These are phyloP conservation scores for Fusarium sp. DNA, from an alignment of 2,329 filamentous ascomycete species.

Conservation along the genomic window DNA sequence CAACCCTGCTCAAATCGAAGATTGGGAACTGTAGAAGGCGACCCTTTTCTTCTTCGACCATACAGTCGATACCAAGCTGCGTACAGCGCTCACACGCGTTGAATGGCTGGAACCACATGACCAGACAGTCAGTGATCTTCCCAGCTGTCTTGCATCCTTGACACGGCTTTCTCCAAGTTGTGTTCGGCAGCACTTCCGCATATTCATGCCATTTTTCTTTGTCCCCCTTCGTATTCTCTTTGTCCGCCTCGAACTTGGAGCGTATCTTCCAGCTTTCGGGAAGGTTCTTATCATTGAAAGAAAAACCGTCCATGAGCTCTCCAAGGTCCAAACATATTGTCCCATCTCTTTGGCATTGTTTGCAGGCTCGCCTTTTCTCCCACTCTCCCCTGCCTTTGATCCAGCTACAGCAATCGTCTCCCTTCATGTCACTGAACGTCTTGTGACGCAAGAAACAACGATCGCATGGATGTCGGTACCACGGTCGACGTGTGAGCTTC, in stretches of 20 bases:
- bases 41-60: background rate
- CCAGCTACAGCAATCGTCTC: slow-evolving; percentile 16
- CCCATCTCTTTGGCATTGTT: background rate
- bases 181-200: background rate
- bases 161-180: slow-evolving; percentile 22
- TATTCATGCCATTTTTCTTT: slow-evolving; percentile 3
- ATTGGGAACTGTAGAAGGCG: slow-evolving; percentile 12
- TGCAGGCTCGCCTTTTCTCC: background rate
- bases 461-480: slow-evolving; percentile 34
- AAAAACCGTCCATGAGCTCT: background rate
- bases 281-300: background rate
- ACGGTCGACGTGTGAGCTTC: slow-evolving; percentile 5
- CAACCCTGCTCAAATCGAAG: slow-evolving; percentile 43
- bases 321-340: slow-evolving; percentile 7
- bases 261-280: slow-evolving; percentile 7
- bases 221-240: background rate
- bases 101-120: background rate
- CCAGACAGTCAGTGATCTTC: background rate
- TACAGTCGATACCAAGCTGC: slow-evolving; percentile 44
- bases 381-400: slow-evolving; percentile 17
- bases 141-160: background rate
- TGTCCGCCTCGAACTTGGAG: background rate
- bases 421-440: background rate
- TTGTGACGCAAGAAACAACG: slow-evolving; percentile 5
- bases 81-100: slow-evolving; percentile 38